Conservation (phyloP, 23 red algal genomes). For the Gracilaria vermiculophylla region DNA sequence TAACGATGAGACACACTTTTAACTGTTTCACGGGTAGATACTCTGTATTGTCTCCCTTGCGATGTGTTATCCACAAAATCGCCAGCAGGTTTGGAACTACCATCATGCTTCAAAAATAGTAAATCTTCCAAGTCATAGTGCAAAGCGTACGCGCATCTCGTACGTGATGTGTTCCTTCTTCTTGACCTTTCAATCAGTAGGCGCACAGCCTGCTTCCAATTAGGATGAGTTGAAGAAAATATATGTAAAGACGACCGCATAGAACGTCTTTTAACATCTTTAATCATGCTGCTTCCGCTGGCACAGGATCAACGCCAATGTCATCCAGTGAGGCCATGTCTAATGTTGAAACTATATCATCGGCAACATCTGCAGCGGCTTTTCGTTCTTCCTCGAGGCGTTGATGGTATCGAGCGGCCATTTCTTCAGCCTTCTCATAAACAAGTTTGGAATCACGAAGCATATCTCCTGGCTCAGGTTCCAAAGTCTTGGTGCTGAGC, state of each 20-base stretch:
- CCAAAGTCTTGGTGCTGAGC: slow-evolving; percentile 93
- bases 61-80: slow-evolving; percentile 7
- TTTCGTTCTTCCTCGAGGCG: slow-evolving; percentile 86
- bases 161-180: slow-evolving; percentile 1
- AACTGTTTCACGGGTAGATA: not conserved
- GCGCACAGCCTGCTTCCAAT: not conserved
- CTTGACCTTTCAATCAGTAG: not conserved
- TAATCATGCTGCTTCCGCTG: slow-evolving; percentile 38
- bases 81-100: not conserved
- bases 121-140: not conserved
- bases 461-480: slow-evolving; percentile 98
- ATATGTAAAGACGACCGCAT: not conserved
- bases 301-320: slow-evolving; percentile 61
- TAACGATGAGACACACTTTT: slow-evolving; percentile 3
- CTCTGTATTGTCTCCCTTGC: slow-evolving; percentile 8
- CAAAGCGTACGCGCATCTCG: not conserved
- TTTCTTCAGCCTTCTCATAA: slow-evolving; percentile 89
- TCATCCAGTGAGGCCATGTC: slow-evolving; percentile 87
- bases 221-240: slow-evolving; percentile 14
- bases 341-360: slow-evolving; percentile 96
- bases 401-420: slow-evolving; percentile 80
- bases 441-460: slow-evolving; percentile 76
- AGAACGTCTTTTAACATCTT: not conserved
- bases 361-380: slow-evolving; percentile 79
- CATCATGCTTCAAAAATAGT: slow-evolving; percentile 18